These are phyloP conservation scores for Veloporphyrellus conicus DNA, from an alignment of 1,284 basidiomycete genomes.

Conservation along the genomic window DNA sequence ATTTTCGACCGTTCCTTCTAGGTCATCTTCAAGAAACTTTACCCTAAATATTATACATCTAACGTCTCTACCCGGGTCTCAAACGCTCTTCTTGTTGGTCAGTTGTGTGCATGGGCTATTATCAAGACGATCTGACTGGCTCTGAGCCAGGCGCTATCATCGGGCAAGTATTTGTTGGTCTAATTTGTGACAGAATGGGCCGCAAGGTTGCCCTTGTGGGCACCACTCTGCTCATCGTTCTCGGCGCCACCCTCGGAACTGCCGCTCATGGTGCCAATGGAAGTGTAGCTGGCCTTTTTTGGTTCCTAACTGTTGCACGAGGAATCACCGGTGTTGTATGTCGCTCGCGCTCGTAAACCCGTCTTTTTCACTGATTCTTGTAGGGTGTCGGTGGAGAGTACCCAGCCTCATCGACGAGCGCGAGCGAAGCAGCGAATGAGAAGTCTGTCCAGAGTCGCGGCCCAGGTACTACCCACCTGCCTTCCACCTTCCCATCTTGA, in stretches of 20 bases:
- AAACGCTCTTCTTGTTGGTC: slow-evolving; percentile 70
- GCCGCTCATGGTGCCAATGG: slow-evolving; percentile 64
- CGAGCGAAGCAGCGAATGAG: slow-evolving; percentile 73
- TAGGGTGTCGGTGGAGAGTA: slow-evolving; percentile 77
- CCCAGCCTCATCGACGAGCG: slow-evolving; percentile 64
- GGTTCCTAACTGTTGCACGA: slow-evolving; percentile 72
- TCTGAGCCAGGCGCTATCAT: slow-evolving; percentile 53
- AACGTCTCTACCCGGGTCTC: slow-evolving; percentile 65
- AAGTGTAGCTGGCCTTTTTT: slow-evolving; percentile 61
- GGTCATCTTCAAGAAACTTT: slow-evolving; percentile 61
- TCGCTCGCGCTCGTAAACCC: slow-evolving; percentile 3
- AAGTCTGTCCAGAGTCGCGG: slow-evolving; percentile 58
- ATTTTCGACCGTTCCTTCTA: slow-evolving; percentile 23
- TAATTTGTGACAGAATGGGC: slow-evolving; percentile 69
- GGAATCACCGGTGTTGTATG: slow-evolving; percentile 69
- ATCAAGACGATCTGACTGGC: slow-evolving; percentile 10
- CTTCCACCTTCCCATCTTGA: slow-evolving; percentile 2
- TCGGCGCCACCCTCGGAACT: slow-evolving; percentile 69
- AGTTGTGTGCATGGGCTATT: slow-evolving; percentile 22
- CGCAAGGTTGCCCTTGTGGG: slow-evolving; percentile 67
- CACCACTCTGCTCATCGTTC: slow-evolving; percentile 67
- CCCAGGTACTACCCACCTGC: slow-evolving; percentile 40
- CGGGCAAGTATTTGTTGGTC: slow-evolving; percentile 64
- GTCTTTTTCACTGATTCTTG: slow-evolving; percentile 4
- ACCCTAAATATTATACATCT: slow-evolving; percentile 57